Conservation (phyloP, 2,329 filamentous ascomycete species). For the Apiospora phragmitis region DNA sequence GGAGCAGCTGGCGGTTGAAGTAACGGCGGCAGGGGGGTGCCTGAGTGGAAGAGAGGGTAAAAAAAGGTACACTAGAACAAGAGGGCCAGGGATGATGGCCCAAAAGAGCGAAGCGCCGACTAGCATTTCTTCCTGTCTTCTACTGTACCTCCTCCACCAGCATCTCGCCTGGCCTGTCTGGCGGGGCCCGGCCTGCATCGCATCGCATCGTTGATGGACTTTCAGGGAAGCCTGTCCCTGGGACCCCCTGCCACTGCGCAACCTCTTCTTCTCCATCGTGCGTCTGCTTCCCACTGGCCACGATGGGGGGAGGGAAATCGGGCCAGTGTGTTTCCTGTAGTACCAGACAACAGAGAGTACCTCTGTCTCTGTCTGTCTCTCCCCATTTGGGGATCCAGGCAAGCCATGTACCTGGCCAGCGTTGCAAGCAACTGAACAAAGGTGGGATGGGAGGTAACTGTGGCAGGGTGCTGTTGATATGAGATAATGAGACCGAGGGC, state of each 20-base stretch:
- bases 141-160: neutral
- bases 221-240: conserved; percentile 5
- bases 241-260: neutral
- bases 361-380: conserved; percentile 2
- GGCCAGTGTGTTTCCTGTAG: conserved; percentile 1
- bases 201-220: conserved; percentile 8
- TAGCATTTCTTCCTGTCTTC: neutral
- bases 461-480: neutral
- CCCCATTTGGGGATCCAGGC: neutral
- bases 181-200: conserved; percentile 5
- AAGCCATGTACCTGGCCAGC: neutral
- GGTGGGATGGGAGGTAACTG: conserved; percentile 1
- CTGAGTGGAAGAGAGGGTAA: neutral
- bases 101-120: conserved; percentile 9
- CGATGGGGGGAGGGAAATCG: neutral
- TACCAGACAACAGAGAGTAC: conserved; percentile 3
- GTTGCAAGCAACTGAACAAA: conserved; percentile 1
- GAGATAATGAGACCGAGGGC: conserved; percentile 4
- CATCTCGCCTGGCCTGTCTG: neutral
- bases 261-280: neutral
- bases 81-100: neutral
- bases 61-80: conserved; percentile 9
- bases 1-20: conserved; percentile 10
- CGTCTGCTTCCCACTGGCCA: conserved; percentile 2
- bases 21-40: conserved; percentile 7